Conservation (phyloP, 1,139 yeast genomes). For the Yamadazyma jaroonii region DNA sequence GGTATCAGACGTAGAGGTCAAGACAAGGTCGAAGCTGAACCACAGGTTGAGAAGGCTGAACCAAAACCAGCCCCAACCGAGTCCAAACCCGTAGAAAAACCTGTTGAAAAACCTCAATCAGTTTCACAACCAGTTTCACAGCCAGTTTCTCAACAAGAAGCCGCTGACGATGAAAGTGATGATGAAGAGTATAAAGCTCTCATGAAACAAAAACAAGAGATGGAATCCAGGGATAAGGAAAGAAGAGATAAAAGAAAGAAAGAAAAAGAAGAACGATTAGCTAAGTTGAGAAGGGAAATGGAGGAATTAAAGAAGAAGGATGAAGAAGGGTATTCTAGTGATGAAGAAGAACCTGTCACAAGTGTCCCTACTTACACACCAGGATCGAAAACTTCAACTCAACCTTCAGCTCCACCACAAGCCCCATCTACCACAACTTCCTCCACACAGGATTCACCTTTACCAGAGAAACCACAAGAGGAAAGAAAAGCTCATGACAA, state of each 20-base stretch:
- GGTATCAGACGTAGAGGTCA: slow-evolving; percentile 56
- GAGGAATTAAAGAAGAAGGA: slow-evolving; percentile 46
- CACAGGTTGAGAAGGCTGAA: not conserved
- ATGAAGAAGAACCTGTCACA: slow-evolving; percentile 31
- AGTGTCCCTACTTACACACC: slow-evolving; percentile 32
- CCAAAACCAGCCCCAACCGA: slow-evolving; percentile 3
- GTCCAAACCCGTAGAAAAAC: slow-evolving; percentile 3
- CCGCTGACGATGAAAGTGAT: slow-evolving; percentile 31
- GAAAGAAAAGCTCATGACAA: slow-evolving; percentile 24
- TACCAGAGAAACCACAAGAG: slow-evolving; percentile 1
- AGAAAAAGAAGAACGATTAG: slow-evolving; percentile 59
- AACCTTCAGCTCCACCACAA: slow-evolving; percentile 14
- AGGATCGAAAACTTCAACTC: slow-evolving; percentile 11
- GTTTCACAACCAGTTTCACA: not conserved
- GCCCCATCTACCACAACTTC: slow-evolving; percentile 2
- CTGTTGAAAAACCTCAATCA: slow-evolving; percentile 3
- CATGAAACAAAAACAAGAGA: slow-evolving; percentile 44
- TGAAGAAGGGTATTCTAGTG: slow-evolving; percentile 25
- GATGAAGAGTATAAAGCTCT: slow-evolving; percentile 49
- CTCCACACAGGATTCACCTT: not conserved
- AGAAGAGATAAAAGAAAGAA: slow-evolving; percentile 46
- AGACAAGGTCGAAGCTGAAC: not conserved
- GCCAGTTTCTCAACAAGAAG: no score
- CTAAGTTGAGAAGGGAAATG: slow-evolving; percentile 61
- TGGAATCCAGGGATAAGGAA: slow-evolving; percentile 48